Conservation (phyloP, 805 yeast species). For the Priceomyces medius region DNA sequence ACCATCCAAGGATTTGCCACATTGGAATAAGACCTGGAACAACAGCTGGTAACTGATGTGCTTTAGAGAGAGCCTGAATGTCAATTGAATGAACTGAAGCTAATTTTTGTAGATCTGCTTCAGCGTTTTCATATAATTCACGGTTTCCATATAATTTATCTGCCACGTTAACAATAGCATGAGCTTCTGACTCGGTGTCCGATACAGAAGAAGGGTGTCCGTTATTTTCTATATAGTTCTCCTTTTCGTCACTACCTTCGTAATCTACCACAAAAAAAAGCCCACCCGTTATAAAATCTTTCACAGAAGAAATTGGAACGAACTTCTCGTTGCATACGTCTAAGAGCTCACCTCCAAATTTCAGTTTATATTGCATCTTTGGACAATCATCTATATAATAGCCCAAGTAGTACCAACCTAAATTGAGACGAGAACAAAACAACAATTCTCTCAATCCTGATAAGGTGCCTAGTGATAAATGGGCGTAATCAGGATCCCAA, state of each 20-base stretch:
- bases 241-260: slow-evolving; percentile 3
- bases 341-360: slow-evolving; percentile 72
- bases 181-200: slow-evolving; percentile 7
- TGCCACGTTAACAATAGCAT: slow-evolving; percentile 17
- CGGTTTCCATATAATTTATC: slow-evolving; percentile 16
- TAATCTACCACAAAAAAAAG: slow-evolving; percentile 28
- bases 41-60: slow-evolving; percentile 36
- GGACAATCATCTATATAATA: slow-evolving; percentile 75
- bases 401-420: slow-evolving; percentile 72
- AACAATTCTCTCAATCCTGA: slow-evolving; percentile 72
- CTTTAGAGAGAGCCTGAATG: not conserved
- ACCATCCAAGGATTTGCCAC: slow-evolving; percentile 40
- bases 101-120: slow-evolving; percentile 13
- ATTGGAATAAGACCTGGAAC: slow-evolving; percentile 53
- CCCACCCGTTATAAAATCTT: slow-evolving; percentile 26
- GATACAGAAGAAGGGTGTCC: slow-evolving; percentile 13
- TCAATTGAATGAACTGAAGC: slow-evolving; percentile 11
- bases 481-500: slow-evolving; percentile 79
- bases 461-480: slow-evolving; percentile 71
- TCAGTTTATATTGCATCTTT: slow-evolving; percentile 79
- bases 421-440: slow-evolving; percentile 45
- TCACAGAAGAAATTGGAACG: slow-evolving; percentile 35
- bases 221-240: slow-evolving; percentile 12
- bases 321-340: slow-evolving; percentile 52
- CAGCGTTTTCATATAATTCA: slow-evolving; percentile 18